These are phyloP conservation scores for Diaporthe batatas DNA, from an alignment of 2,329 filamentous ascomycete genomes.

Conservation along the genomic window DNA sequence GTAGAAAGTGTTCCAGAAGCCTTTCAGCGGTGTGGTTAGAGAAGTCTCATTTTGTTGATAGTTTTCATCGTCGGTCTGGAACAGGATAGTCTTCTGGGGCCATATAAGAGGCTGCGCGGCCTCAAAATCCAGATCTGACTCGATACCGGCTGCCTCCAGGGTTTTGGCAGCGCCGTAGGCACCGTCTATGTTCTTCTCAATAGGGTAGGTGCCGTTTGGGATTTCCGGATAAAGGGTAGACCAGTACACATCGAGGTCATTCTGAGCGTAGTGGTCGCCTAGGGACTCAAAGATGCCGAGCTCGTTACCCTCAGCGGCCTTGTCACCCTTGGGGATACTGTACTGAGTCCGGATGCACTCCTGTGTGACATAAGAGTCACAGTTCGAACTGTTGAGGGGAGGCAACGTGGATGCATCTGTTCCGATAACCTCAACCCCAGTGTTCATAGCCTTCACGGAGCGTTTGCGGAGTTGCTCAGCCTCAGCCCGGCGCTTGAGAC, in stretches of 20 bases:
- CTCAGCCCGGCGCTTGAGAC: conserved; percentile 38
- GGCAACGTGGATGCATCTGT: conserved; percentile 20
- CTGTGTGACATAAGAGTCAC: conserved; percentile 42
- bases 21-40: conserved; percentile 46
- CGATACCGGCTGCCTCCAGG: conserved; percentile 45
- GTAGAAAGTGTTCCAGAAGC: conserved; percentile 56
- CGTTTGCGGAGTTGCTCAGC: conserved; percentile 37
- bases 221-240: conserved; percentile 44
- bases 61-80: conserved; percentile 49
- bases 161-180: conserved; percentile 43
- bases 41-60: conserved; percentile 46
- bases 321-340: conserved; percentile 40
- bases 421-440: conserved; percentile 20
- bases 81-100: conserved; percentile 58
- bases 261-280: conserved; percentile 40
- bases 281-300: conserved; percentile 42
- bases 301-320: conserved; percentile 41
- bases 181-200: conserved; percentile 46
- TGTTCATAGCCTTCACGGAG: conserved; percentile 36
- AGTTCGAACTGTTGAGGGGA: conserved; percentile 34
- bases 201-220: conserved; percentile 49
- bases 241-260: conserved; percentile 42
- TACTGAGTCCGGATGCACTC: conserved; percentile 43
- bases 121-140: conserved; percentile 63
- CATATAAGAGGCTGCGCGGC: conserved; percentile 63